Conservation (phyloP, 371 early-diverging fungal species). For the Cokeromyces recurvatus region DNA sequence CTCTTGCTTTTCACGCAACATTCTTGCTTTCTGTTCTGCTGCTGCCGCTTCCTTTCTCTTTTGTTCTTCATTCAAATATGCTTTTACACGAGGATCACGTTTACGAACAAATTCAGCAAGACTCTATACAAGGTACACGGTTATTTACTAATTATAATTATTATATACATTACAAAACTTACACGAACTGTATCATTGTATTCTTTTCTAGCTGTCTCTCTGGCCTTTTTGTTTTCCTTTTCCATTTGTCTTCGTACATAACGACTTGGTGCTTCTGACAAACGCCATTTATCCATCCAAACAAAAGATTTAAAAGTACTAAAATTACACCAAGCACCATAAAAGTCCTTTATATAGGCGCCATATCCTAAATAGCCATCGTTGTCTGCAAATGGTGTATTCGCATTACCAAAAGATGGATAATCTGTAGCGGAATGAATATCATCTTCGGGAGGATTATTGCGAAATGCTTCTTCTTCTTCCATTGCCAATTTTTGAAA, state of each 20-base stretch:
- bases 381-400: slow-evolving; percentile 45
- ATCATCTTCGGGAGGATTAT: slow-evolving; percentile 38
- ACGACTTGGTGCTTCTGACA: slow-evolving; percentile 83
- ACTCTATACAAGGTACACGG: slow-evolving; percentile 29
- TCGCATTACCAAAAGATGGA: slow-evolving; percentile 59
- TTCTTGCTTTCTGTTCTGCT: slow-evolving; percentile 49
- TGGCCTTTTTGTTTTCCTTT: slow-evolving; percentile 84
- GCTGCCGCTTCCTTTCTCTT: slow-evolving; percentile 48
- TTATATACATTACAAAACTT: too few relatives aligned
- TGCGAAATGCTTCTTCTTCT: slow-evolving; percentile 62
- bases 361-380: slow-evolving; percentile 32
- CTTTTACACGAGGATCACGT: slow-evolving; percentile 75
- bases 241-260: slow-evolving; percentile 82
- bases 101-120: slow-evolving; percentile 60
- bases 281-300: slow-evolving; percentile 86
- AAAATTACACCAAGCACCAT: slow-evolving; percentile 75
- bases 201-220: slow-evolving; percentile 79
- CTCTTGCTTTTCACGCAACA: slow-evolving; percentile 50
- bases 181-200: slow-evolving; percentile 82
- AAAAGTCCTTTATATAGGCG: slow-evolving; percentile 59
- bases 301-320: slow-evolving; percentile 76
- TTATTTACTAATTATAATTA: too few relatives aligned
- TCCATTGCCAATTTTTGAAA: slow-evolving; percentile 77
- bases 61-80: slow-evolving; percentile 45
- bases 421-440: slow-evolving; percentile 23